A percentile compares a stretch with the other conserved stretches of the same genome.
Conservation (phyloP, 2,329 filamentous ascomycete genomes). For the Beauveria sp. region DNA sequence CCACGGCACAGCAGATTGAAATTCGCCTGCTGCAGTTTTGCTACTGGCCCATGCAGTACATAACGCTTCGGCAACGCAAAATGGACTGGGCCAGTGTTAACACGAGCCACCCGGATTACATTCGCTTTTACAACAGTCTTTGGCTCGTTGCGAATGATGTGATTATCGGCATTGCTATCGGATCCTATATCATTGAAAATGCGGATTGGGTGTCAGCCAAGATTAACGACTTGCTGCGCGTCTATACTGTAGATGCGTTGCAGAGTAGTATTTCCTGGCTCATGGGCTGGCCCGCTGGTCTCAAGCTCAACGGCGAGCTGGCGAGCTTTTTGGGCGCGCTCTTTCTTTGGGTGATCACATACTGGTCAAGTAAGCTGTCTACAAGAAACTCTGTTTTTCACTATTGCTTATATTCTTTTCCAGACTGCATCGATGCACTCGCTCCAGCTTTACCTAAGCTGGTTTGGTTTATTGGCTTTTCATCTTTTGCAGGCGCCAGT, state of each 20-base stretch:
- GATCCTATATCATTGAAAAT: conserved; percentile 96
- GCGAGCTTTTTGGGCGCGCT: conserved; percentile 90
- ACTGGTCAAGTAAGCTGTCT: conserved; percentile 70
- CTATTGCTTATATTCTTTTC: not conserved
- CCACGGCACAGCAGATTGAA: conserved; percentile 94
- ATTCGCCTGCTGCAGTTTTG: conserved; percentile 96
- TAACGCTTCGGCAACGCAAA: conserved; percentile 81
- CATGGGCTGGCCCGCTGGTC: conserved; percentile 87
- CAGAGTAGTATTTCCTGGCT: conserved; percentile 89
- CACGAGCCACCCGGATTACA: conserved; percentile 93
- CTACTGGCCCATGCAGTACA: conserved; percentile 97
- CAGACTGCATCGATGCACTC: conserved; percentile 68
- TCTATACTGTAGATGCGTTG: conserved; percentile 82
- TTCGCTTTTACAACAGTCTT: conserved; percentile 95
- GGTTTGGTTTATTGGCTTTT: conserved; percentile 89
- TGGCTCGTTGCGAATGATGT: conserved; percentile 99
- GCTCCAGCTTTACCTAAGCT: conserved; percentile 75
- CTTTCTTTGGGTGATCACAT: conserved; percentile 97
- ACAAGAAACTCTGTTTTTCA: not conserved
- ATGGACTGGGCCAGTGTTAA: conserved; percentile 94
- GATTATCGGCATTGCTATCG: conserved; percentile 93
- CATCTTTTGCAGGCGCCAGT: conserved; percentile 89
- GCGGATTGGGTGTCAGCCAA: conserved; percentile 73
- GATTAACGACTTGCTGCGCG: conserved; percentile 66
- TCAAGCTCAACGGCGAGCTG: conserved; percentile 92